Percentiles rank a stretch among this genome's conserved stretches.
phyloP scores from a whole-genome alignment of 2,329 filamentous ascomycete genomes.

The Epichloe sylvatica region DNA sequence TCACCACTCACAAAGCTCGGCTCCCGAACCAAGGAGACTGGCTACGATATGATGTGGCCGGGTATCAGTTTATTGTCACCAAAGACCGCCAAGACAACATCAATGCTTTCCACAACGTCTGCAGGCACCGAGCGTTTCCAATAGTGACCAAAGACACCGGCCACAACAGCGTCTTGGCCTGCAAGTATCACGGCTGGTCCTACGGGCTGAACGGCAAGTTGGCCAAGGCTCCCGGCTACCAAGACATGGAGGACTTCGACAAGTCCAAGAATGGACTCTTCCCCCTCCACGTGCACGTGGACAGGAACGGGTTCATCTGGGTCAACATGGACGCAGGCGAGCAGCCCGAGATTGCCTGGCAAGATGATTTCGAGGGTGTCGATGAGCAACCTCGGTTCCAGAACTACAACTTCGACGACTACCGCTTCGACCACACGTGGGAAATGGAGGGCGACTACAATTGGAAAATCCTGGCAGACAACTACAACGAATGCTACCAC shows the following conservation, averaged over 20 bases:
- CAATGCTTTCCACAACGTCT: conserved; percentile 49
- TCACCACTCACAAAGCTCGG: conserved; percentile 38
- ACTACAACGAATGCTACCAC: conserved; percentile 56
- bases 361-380: conserved; percentile 34
- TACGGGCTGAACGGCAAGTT: conserved; percentile 43
- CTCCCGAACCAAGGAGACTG: conserved; percentile 41
- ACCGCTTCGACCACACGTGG: conserved; percentile 43
- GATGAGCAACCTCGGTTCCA: conserved; percentile 31
- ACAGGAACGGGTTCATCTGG: conserved; percentile 42
- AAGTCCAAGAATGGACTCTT: conserved; percentile 42
- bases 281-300: conserved; percentile 38
- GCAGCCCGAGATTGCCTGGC: conserved; percentile 35
- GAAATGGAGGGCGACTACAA: conserved; percentile 43
- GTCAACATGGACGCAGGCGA: conserved; percentile 38
- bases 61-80: conserved; percentile 40
- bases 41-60: conserved; percentile 39
- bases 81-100: conserved; percentile 36
- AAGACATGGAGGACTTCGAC: conserved; percentile 41
- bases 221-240: conserved; percentile 46
- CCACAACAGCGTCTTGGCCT: conserved; percentile 37
- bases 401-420: conserved; percentile 36
- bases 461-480: conserved; percentile 48
- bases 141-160: conserved; percentile 39
- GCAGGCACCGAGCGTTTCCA: conserved; percentile 46
- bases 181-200: conserved; percentile 50